Evolutionary conservation across 495 filamentous ascomycete species (phyloP).

Genomic region (Neurospora tetraspora): DNA sequence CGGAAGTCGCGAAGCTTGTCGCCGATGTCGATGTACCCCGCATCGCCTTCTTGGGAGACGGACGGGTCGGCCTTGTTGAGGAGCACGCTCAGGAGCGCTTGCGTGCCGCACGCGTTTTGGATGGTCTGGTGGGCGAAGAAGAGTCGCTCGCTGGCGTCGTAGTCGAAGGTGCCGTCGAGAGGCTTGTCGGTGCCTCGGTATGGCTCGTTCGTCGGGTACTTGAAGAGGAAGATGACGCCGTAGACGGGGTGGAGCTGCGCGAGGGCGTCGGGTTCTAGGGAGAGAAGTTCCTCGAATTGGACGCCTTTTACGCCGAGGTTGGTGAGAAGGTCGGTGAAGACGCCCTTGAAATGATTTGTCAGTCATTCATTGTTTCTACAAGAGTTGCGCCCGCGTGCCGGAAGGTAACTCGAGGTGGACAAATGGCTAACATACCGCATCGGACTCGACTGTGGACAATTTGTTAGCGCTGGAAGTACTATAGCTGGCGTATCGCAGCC

Average conservation of each 20-base stretch:
- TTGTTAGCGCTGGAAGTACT: conserved; percentile 24
- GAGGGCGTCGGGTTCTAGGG: conserved; percentile 74
- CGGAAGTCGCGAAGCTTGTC: conserved; percentile 63
- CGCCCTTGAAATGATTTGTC: conserved; percentile 50
- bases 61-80: conserved; percentile 60
- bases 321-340: conserved; percentile 93
- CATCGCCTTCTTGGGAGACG: conserved; percentile 3
- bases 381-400: not conserved
- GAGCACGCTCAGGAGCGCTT: conserved; percentile 86
- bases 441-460: conserved; percentile 68
- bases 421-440: conserved; percentile 56
- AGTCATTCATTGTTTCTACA: not conserved
- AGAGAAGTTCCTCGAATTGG: conserved; percentile 94
- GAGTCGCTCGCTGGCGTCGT: conserved; percentile 56
- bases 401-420: not conserved
- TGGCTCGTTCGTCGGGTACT: conserved; percentile 73
- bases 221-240: conserved; percentile 99
- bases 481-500: not conserved
- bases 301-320: conserved; percentile 86
- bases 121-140: conserved; percentile 98
- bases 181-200: conserved; percentile 46
- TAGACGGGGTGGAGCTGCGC: conserved; percentile 74
- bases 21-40: conserved; percentile 41
- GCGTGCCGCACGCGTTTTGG: conserved; percentile 97
- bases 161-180: conserved; percentile 75